A percentile compares a stretch with the other conserved stretches of the same genome.
These are phyloP conservation scores for Chimonanthus praecox DNA, from an alignment of 164 flowering plant genomes.

Conservation along the genomic window DNA sequence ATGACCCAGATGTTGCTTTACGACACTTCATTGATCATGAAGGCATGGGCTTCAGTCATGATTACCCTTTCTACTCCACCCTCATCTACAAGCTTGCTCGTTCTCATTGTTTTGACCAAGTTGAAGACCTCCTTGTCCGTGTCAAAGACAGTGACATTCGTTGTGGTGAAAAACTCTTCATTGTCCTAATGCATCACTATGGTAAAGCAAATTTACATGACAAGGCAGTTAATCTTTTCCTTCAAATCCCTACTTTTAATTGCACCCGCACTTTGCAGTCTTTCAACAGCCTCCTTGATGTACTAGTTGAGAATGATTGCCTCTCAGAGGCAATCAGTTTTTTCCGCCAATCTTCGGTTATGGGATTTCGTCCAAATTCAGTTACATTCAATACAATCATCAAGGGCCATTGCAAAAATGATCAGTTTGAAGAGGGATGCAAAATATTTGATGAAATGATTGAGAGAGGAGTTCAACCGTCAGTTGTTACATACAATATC, in stretches of 20 bases:
- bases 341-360: conserved; percentile 22
- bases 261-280: conserved; percentile 56
- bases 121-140: conserved; percentile 39
- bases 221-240: conserved; percentile 55
- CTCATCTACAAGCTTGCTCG: conserved; percentile 76
- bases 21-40: conserved; percentile 44
- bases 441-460: conserved; percentile 82
- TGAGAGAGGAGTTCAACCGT: conserved; percentile 50
- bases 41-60: conserved; percentile 54
- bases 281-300: conserved; percentile 57
- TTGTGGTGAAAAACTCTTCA: conserved; percentile 56
- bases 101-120: conserved; percentile 39
- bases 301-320: conserved; percentile 43
- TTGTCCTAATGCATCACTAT: conserved; percentile 62
- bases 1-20: conserved; percentile 47
- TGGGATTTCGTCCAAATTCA: conserved; percentile 60
- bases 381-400: conserved; percentile 66
- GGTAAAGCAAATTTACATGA: conserved; percentile 46
- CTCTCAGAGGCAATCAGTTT: conserved; percentile 38
- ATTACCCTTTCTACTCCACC: conserved; percentile 71
- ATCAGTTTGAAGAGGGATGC: conserved; percentile 44
- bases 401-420: conserved; percentile 43
- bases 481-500: conserved; percentile 67
- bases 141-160: conserved; percentile 32
- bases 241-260: conserved; percentile 48